Percentiles rank a stretch among this genome's conserved stretches.
Conservation (phyloP, 768 basidiomycete species). For the Kwoniella sp. region DNA sequence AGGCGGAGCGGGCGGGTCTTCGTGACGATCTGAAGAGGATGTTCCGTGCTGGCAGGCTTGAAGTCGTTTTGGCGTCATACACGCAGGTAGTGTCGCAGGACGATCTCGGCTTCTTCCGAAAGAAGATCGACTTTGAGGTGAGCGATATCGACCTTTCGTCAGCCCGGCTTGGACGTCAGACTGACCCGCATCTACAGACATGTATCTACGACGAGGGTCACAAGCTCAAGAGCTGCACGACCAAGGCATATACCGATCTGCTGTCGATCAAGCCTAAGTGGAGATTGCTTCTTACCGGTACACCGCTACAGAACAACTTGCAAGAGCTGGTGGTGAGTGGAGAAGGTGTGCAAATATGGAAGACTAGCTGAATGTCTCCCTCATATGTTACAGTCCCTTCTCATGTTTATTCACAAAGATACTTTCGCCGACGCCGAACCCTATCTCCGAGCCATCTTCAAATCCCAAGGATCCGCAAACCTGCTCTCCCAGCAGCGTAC, state of each 20-base stretch:
- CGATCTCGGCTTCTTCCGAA: conserved; percentile 84
- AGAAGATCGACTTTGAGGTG: conserved; percentile 86
- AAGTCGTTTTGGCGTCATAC: conserved; percentile 94
- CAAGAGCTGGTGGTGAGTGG: conserved; percentile 54
- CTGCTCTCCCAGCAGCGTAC: conserved; percentile 88
- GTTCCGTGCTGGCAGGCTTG: conserved; percentile 64
- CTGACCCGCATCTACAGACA: conserved; percentile 57
- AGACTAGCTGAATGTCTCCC: neutral
- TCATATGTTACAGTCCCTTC: conserved; percentile 66
- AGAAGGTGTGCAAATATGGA: neutral
- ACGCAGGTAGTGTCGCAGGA: conserved; percentile 80
- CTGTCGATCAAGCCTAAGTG: conserved; percentile 80
- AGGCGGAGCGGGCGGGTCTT: conserved; percentile 72
- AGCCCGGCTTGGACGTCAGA: neutral
- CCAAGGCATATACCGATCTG: conserved; percentile 87
- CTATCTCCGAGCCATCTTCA: conserved; percentile 88
- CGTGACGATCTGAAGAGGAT: conserved; percentile 66
- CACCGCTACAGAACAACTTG: conserved; percentile 68
- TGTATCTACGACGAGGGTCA: conserved; percentile 97
- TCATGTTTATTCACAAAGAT: conserved; percentile 95
- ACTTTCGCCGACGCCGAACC: conserved; percentile 73
- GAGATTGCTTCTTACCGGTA: conserved; percentile 89
- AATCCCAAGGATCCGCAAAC: conserved; percentile 79
- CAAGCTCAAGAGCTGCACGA: conserved; percentile 92
- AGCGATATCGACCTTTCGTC: conserved; percentile 53